Base-by-base conservation (phyloP, 257 asterid genomes). In the Ballota nigra region DNA sequence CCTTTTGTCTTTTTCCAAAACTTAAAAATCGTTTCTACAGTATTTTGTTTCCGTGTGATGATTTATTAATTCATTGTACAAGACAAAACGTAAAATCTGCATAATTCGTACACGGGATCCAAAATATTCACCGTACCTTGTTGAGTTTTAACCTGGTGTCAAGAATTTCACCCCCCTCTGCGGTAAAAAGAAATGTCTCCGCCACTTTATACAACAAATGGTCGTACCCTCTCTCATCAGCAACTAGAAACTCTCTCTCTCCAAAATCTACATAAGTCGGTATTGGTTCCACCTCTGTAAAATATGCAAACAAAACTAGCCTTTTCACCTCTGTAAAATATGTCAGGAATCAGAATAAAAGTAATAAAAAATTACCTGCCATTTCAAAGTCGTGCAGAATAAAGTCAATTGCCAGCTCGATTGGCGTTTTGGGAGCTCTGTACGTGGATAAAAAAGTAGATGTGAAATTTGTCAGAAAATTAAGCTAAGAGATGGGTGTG, bases 321-420 rank as follows among this genome's bases (percentile, higher is more conserved):
- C 68, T 63, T 77, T 69, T 70, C 72, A 77, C 55, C 60, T 53
- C 51, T 22, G 38, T 18, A 19, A 61, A 62, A 18, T 58, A 13
- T 60, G 66, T 60, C 66, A 61, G 47, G 2, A 20, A 23, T 33
- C 64, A 34, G 77, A 72, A 49, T 23, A 36, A 16, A 62, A 34
- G 13, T 29, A 41, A 73, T 11, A 26, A 47, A 2, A 33, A 65
- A 52, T 33, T 63, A 90, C 98, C 98, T 83, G 98, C 97, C 98
- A 92, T 92, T 81, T 92, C 98, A 82, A 90, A 92, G 81, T 92
- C 98, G 49, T 92, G 97, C 33, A 92, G 95, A 66, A 92, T 87
- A 76, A 92, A 92, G 87, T 92, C 98, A 73, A 92, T 92, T 20
- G 98, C 98, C 78, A 90, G 85, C 82, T 92, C 98, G 41, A 92